These are phyloP conservation scores for Emergomyces pasteurianus DNA, from an alignment of 2,329 filamentous ascomycete species.

Conservation along the genomic window DNA sequence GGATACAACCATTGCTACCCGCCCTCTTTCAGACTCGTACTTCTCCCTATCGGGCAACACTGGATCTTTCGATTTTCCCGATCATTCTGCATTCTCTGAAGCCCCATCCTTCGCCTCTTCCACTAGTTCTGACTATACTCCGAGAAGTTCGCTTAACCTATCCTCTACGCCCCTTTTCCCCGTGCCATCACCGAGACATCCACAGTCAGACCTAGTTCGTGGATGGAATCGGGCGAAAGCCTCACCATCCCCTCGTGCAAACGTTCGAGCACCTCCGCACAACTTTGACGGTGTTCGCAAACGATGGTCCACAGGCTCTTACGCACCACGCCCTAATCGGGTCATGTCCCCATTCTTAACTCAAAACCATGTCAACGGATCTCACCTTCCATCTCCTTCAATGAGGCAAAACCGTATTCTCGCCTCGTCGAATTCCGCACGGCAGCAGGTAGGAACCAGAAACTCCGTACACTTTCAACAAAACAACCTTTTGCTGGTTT, in stretches of 20 bases:
- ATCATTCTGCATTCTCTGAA: constrained; percentile 61
- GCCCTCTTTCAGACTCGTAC: constrained; percentile 60
- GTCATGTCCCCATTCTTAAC: constrained; percentile 1
- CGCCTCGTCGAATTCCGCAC: not conserved
- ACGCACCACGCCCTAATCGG: constrained; percentile 46
- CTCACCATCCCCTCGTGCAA: constrained; percentile 58
- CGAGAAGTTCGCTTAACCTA: constrained; percentile 54
- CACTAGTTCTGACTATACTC: constrained; percentile 43
- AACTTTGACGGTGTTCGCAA: constrained; percentile 56
- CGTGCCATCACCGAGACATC: constrained; percentile 58
- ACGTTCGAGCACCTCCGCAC: constrained; percentile 58
- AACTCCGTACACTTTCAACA: constrained; percentile 6
- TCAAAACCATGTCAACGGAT: not conserved
- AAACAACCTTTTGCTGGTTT: constrained; percentile 29
- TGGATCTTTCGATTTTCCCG: constrained; percentile 48
- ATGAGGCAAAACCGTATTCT: not conserved
- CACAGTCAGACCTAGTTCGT: constrained; percentile 41
- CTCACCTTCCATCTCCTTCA: constrained; percentile 3
- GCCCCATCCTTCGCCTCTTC: constrained; percentile 45
- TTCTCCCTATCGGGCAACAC: constrained; percentile 54
- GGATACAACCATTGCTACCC: constrained; percentile 19
- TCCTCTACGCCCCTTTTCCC: constrained; percentile 61
- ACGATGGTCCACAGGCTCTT: constrained; percentile 68
- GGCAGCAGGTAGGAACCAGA: not conserved
- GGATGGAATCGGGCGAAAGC: constrained; percentile 55